Conservation (phyloP, 2,329 filamentous ascomycete species). For the Stromatinia cepivora region DNA sequence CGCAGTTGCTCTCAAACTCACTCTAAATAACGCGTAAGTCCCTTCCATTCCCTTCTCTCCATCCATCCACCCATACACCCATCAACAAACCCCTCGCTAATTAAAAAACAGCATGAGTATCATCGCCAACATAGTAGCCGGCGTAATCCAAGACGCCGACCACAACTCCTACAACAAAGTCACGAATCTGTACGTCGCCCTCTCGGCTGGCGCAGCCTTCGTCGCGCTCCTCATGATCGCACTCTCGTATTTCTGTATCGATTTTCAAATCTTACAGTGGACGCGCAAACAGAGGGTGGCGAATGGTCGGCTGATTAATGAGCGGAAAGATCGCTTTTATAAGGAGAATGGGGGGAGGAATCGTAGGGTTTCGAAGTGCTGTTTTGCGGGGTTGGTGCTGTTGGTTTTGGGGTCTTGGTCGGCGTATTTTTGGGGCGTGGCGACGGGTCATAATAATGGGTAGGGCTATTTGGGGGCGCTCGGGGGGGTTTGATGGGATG, state of each 20-base stretch:
- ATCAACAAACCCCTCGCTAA: not conserved
- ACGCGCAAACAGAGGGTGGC: slow-evolving; percentile 15
- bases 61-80: too few species aligned
- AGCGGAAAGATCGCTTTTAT: slow-evolving; percentile 4
- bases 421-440: slow-evolving; percentile 19
- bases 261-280: slow-evolving; percentile 10
- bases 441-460: slow-evolving; percentile 5
- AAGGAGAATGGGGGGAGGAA: slow-evolving; percentile 9
- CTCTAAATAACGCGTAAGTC: slow-evolving; percentile 57
- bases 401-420: slow-evolving; percentile 16
- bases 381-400: not conserved
- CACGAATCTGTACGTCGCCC: slow-evolving; percentile 53
- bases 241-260: slow-evolving; percentile 5
- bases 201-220: not conserved
- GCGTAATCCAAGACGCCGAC: slow-evolving; percentile 59
- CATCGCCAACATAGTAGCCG: slow-evolving; percentile 57
- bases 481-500: not conserved
- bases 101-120: slow-evolving; percentile 54
- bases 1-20: slow-evolving; percentile 60
- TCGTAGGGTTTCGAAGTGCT: not conserved
- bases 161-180: slow-evolving; percentile 57
- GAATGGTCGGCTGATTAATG: slow-evolving; percentile 13
- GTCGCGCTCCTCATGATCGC: not conserved
- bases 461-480: not conserved
- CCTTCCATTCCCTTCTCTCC: too few species aligned